Percentiles rank a stretch among this genome's conserved stretches.
These are phyloP conservation scores for Peniophora sp. DNA, from an alignment of 1,284 basidiomycete species.

Conservation along the genomic window DNA sequence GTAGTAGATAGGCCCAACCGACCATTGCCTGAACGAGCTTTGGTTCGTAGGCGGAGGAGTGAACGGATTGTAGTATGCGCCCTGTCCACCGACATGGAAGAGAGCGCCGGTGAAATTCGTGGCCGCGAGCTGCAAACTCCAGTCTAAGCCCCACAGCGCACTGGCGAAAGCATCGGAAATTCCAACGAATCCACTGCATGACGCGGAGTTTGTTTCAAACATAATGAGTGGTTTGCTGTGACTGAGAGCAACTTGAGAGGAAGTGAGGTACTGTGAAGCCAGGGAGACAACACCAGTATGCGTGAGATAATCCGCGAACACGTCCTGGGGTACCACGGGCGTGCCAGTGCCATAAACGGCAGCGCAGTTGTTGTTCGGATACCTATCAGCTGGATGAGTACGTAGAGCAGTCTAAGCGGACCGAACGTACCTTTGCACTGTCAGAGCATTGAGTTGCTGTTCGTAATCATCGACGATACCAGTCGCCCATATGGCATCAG, in stretches of 20 bases:
- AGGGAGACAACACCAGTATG: constrained; percentile 43
- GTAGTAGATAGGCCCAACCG: constrained; percentile 28
- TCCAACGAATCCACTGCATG: constrained; percentile 49
- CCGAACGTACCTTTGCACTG: constrained; percentile 45
- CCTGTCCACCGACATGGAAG: constrained; percentile 32
- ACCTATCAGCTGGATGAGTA: constrained; percentile 18
- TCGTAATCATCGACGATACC: constrained; percentile 45
- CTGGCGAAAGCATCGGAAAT: constrained; percentile 42
- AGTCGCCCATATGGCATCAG: constrained; percentile 48
- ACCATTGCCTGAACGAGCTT: constrained; percentile 25
- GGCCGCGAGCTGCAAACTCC: constrained; percentile 41
- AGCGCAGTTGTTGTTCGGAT: constrained; percentile 54
- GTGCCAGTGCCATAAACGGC: constrained; percentile 39
- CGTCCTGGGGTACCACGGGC: constrained; percentile 34
- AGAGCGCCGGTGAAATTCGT: constrained; percentile 28
- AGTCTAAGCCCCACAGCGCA: constrained; percentile 56
- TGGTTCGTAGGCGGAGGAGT: constrained; percentile 28
- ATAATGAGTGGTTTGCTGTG: constrained; percentile 45
- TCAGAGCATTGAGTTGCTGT: constrained; percentile 37
- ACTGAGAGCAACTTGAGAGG: constrained; percentile 34
- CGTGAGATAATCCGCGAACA: constrained; percentile 49
- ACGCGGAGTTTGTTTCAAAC: constrained; percentile 51
- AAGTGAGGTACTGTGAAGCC: constrained; percentile 42
- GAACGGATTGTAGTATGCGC: constrained; percentile 26
- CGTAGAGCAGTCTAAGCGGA: background rate